A percentile compares a stretch with the other conserved stretches of the same genome.
Conservation (phyloP, 2,329 filamentous ascomycete species). For the Aspergillus puulaauensis region DNA sequence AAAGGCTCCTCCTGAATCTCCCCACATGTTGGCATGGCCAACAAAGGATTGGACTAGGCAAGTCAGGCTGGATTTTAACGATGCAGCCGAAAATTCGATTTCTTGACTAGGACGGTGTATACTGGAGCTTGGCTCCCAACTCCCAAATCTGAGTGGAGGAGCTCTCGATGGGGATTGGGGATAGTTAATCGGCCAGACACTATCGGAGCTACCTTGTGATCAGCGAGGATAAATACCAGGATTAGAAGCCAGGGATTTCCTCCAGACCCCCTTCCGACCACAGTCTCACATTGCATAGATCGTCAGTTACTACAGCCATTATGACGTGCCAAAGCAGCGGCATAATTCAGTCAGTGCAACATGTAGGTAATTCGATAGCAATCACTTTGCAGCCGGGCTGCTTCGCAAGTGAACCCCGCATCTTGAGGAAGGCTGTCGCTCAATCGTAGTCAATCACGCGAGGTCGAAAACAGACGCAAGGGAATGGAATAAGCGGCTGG, state of each 20-base stretch:
- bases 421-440: neutral
- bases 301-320: neutral
- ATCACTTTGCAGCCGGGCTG: neutral
- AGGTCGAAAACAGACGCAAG: neutral
- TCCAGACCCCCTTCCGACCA: neutral
- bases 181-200: neutral
- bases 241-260: neutral
- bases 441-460: neutral
- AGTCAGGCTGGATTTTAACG: neutral
- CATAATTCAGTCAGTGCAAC: neutral
- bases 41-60: neutral
- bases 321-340: neutral
- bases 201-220: slow-evolving; percentile 8
- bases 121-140: neutral
- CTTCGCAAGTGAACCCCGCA: neutral
- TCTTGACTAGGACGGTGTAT: neutral
- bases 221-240: neutral
- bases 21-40: neutral
- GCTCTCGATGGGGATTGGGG: neutral
- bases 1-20: neutral
- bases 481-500: neutral
- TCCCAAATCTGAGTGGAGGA: neutral
- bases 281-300: neutral
- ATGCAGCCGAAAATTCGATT: neutral
- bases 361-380: neutral